Evolutionary conservation across 441 rosid genomes (phyloP), one percentile per base, ranked within the genome.

Genomic region (Populus hybrid): DNA sequence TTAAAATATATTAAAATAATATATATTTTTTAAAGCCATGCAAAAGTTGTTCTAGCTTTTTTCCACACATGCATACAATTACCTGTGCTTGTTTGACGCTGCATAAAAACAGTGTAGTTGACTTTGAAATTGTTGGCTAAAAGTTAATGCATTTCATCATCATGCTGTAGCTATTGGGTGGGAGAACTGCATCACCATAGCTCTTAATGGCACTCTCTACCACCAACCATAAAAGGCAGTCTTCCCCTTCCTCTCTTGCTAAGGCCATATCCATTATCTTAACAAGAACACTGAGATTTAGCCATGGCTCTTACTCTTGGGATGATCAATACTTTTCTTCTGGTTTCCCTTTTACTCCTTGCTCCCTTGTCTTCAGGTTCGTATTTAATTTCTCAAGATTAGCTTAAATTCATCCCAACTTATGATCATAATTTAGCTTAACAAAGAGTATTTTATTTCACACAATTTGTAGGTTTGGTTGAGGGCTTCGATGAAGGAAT

Each of bases 251-350:
- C 24, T 69, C 59, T 68, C 70, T 12, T 8, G 59, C 67, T 30
- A 59, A 69, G 38, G 9, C 40, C 69, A 66, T 66, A 4, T 0
- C 57, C 57, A 50, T 5, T 16, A 50, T 14, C 57, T 0, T 50
- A 5, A 0, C 57, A 50, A 50, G 57, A 50, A 50, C 6, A 4
- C 20, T 50, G 18, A 46, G 20, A n/a, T 64, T 30, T 73, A 73
- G 9, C 23, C 35, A 81, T 87, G 92, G 85, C 85, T 83, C 73
- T 38, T 32, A 59, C 28, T 76, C 26, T 59, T 21, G 69, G 83
- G 78, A 72, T 87, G 79, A 72, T 85, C 83, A 84, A 85, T 10
- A n/a, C 89, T 59, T 72, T 83, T 70, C 77, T 89, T 84, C 85
- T 92, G 30, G 11, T 86, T 76, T 75, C 80, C 76, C 64, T 89